Conservation (phyloP, 306 rosid genomes). For the Alnus rubra region DNA sequence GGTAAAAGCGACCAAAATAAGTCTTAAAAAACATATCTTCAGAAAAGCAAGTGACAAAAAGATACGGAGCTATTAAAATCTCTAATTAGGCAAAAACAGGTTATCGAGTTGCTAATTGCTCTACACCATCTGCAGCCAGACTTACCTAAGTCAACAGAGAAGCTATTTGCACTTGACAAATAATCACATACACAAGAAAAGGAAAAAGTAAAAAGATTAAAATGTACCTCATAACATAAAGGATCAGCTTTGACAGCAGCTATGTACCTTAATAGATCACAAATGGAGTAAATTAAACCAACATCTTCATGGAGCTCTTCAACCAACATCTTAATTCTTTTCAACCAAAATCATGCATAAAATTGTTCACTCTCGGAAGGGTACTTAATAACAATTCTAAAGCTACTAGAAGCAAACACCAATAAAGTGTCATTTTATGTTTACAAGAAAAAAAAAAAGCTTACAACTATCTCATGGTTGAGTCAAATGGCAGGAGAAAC, state of each 20-base stretch:
- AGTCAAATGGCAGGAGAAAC: constrained; percentile 25
- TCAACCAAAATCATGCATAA: constrained; percentile 5
- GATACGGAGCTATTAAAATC: background rate
- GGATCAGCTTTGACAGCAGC: constrained; percentile 98
- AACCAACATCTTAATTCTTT: constrained; percentile 6
- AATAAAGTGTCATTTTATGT: background rate
- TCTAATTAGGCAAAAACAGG: background rate
- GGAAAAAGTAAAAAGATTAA: constrained; percentile 22
- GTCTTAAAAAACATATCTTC: background rate
- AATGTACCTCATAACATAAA: constrained; percentile 86
- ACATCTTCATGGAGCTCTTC: constrained; percentile 9
- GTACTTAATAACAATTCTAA: background rate
- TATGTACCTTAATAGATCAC: constrained; percentile 67
- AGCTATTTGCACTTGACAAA: background rate
- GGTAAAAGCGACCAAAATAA: background rate
- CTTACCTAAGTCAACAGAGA: constrained; percentile 3
- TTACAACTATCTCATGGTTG: background rate
- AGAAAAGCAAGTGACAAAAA: background rate
- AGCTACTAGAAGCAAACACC: constrained; percentile 1
- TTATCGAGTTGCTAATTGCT: background rate
- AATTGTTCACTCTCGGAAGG: constrained; percentile 14
- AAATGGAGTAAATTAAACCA: constrained; percentile 20
- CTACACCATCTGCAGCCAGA: background rate
- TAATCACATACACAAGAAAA: constrained; percentile 16
- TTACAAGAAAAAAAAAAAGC: background rate